These are phyloP conservation scores for Arthroderma sp. DNA, from an alignment of 2,329 filamentous ascomycete genomes.

Conservation along the genomic window DNA sequence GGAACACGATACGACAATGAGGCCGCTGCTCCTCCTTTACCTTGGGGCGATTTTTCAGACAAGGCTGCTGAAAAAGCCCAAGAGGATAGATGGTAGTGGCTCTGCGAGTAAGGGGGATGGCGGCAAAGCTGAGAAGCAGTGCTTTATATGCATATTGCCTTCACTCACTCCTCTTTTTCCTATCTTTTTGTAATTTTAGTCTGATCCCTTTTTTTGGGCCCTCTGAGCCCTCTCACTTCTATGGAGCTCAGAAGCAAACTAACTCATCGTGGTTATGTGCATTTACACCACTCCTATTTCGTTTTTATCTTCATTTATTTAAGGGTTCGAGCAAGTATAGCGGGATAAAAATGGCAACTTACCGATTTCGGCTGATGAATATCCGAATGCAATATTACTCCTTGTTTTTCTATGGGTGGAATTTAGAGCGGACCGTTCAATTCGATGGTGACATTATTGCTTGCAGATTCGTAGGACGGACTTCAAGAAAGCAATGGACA, in stretches of 20 bases:
- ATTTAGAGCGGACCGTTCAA: too few relatives aligned
- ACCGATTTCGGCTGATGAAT: neutral
- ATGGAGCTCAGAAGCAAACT: neutral
- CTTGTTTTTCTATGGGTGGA: too few relatives aligned
- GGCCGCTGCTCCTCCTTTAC: conserved; percentile 1
- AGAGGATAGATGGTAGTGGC: conserved; percentile 7
- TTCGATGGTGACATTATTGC: too few relatives aligned
- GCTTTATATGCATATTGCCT: neutral
- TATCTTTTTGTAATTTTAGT: neutral
- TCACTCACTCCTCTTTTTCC: neutral
- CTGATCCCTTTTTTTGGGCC: neutral
- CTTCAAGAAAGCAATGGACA: too few relatives aligned
- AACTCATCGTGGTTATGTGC: neutral
- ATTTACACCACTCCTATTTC: neutral
- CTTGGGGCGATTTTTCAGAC: conserved; percentile 11
- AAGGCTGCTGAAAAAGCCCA: conserved; percentile 4
- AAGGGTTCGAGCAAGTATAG: neutral
- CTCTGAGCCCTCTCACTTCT: neutral
- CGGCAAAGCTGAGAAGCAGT: neutral
- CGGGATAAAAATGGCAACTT: neutral
- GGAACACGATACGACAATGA: conserved; percentile 11
- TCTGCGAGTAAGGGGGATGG: neutral
- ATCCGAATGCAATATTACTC: neutral
- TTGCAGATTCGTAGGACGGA: too few relatives aligned
- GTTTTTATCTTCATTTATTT: neutral